Evolutionary conservation across 371 early-diverging fungal species (phyloP), one percentile per base, ranked within the genome.

Genomic region (Mucor ambiguus): DNA sequence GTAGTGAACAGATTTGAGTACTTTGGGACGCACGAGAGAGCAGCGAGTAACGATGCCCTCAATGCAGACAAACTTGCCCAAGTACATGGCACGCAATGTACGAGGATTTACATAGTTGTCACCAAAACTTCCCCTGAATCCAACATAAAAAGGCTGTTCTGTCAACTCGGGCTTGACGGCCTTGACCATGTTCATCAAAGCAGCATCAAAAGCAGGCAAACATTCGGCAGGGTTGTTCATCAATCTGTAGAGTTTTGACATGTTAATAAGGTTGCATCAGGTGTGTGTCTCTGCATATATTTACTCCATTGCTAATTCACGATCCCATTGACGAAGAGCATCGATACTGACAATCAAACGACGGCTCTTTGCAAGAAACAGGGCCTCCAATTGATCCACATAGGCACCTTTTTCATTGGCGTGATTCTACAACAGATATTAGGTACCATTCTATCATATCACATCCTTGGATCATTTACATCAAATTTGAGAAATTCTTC

Each of bases 31-130:
- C 2, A 99, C 98, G 58, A 98, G 85, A 29, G 98, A 98, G 87
- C 98, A 97, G 66, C 93, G 90, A 4, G 99, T 99, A 29, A 99
- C 98, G 69, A 99, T 99, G 56, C 99, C 99, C 80, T 99, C 99
- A 37, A 99, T 74, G 70, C 95, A 96, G 33, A 99, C 90, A 64
- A 99, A 82, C 74, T 92, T 92, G 29, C 97, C 96, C 24, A 99
- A 73, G 62, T 88, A 91, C 59, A 74, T 76, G 9, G 99, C 91
- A 30, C 85, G 87, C 54, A 99, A 70, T n/a, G 92, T 91, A 60
- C 99, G 87, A 14, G 99, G 99, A 63, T 91, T 94, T 61, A 98
- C 82, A 52, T 91, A 87, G 67, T 95, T 82, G 35, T 91, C 92
- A 43, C 98, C 99, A 81, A 99, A 97, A 37, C 95, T 90, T 9